Evolutionary conservation across 139 green algal genomes (phyloP).

Genomic region (Yamagishiella unicocca): DNA sequence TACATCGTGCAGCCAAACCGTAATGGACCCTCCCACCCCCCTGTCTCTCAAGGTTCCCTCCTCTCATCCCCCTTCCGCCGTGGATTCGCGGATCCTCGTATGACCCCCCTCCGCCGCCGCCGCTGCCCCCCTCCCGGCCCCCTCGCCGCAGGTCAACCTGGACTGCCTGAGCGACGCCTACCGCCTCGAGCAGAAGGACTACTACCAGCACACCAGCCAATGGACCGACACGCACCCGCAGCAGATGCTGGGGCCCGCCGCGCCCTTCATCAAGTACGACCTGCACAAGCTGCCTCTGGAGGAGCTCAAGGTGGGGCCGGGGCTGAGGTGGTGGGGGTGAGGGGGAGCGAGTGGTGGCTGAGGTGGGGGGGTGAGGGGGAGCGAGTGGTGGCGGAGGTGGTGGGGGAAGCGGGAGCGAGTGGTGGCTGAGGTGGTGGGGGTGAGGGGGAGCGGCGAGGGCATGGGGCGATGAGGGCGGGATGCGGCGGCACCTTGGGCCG

Average conservation of each 20-base stretch:
- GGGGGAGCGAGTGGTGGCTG: not conserved
- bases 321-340: too few relatives aligned
- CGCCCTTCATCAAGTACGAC: constrained; percentile 89
- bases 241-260: constrained; percentile 81
- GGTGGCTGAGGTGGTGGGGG: not conserved
- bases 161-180: constrained; percentile 72
- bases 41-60: too few relatives aligned
- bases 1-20: too few relatives aligned
- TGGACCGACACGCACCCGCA: constrained; percentile 91
- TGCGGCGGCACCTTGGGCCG: too few relatives aligned
- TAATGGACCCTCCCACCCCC: too few relatives aligned
- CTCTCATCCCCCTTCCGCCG: too few relatives aligned
- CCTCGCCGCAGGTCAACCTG: constrained; percentile 67
- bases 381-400: not conserved
- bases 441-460: not conserved
- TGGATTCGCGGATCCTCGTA: too few relatives aligned
- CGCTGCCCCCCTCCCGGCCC: not conserved
- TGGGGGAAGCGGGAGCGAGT: not conserved
- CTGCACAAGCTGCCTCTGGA: constrained; percentile 84
- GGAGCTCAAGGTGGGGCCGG: constrained; percentile 80
- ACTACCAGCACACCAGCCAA: constrained; percentile 84
- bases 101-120: not conserved
- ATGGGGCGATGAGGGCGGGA: too few relatives aligned
- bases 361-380: not conserved
- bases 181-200: constrained; percentile 85